phyloP scores from a whole-genome alignment of 2,329 filamentous ascomycete genomes.

The Ophiocordyceps camponoti-saundersi region DNA sequence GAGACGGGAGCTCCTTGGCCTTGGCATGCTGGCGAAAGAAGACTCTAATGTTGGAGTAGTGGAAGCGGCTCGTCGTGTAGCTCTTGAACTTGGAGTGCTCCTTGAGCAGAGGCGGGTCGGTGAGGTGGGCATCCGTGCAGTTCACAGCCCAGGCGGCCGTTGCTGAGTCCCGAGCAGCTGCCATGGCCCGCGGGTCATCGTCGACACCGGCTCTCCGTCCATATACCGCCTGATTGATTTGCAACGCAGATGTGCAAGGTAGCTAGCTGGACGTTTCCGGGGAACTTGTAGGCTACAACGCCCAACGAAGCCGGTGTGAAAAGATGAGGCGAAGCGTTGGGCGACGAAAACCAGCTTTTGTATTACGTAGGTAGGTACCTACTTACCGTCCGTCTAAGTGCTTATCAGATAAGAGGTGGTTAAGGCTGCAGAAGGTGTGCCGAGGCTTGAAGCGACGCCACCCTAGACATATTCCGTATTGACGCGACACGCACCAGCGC shows the following conservation, averaged over 20 bases:
- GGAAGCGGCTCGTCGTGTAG: conserved; percentile 54
- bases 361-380: background rate
- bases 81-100: conserved; percentile 55
- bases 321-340: background rate
- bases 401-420: background rate
- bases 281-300: background rate
- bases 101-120: conserved; percentile 65
- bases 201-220: background rate
- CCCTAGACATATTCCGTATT: background rate
- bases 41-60: conserved; percentile 61
- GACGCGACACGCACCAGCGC: background rate
- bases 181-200: conserved; percentile 1
- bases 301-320: background rate
- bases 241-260: background rate
- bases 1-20: conserved; percentile 60
- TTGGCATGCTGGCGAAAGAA: conserved; percentile 76
- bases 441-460: background rate
- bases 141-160: background rate
- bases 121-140: conserved; percentile 24
- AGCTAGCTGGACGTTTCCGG: background rate
- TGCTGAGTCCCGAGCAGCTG: background rate
- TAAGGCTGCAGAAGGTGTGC: background rate
- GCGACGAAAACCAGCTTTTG: background rate
- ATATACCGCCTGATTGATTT: background rate
- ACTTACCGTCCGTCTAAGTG: background rate